Percentiles rank a stretch among this genome's conserved stretches.
Evolutionary conservation across 805 yeast species (phyloP).

Genomic region (Candida boleticola): DNA sequence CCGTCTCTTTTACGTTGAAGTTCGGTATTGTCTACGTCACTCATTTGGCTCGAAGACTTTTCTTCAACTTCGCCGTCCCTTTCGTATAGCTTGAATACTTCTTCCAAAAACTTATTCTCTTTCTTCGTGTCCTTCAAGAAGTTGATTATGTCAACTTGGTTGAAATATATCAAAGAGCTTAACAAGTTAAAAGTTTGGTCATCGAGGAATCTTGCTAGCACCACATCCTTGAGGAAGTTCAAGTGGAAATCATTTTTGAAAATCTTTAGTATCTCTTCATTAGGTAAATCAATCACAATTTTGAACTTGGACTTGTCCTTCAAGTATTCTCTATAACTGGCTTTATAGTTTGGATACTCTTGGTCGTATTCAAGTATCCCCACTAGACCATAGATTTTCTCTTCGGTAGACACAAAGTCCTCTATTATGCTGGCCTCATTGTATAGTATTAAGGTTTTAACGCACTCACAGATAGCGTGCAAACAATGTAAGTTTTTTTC

Average conservation of each 20-base stretch:
- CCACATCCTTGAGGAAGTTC: conserved; percentile 84
- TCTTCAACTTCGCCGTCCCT: conserved; percentile 10
- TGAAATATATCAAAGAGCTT: conserved; percentile 61
- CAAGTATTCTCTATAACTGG: conserved; percentile 72
- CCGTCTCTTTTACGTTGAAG: conserved; percentile 58
- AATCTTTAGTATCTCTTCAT: conserved; percentile 42
- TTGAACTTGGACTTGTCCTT: conserved; percentile 59
- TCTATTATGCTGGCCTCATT: conserved; percentile 53
- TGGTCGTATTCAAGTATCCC: conserved; percentile 89
- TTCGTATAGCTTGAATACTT: conserved; percentile 58
- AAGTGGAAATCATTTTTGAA: conserved; percentile 75
- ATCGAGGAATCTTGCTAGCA: conserved; percentile 75
- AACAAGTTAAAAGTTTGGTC: conserved; percentile 72
- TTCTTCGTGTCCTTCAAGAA: conserved; percentile 49
- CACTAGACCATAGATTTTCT: conserved; percentile 48
- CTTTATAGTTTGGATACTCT: conserved; percentile 75
- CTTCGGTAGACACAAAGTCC: conserved; percentile 29
- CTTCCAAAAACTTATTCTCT: conserved; percentile 45
- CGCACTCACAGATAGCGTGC: conserved; percentile 66
- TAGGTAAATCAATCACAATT: conserved; percentile 62
- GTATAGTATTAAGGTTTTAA: conserved; percentile 68
- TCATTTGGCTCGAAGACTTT: background rate
- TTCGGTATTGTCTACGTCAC: background rate
- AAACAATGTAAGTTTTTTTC: conserved; percentile 52
- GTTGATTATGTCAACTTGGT: conserved; percentile 66